Percentiles rank a stretch among this genome's conserved stretches.
Evolutionary conservation across 306 rosid genomes (phyloP).

Genomic region (Prunus mume): DNA sequence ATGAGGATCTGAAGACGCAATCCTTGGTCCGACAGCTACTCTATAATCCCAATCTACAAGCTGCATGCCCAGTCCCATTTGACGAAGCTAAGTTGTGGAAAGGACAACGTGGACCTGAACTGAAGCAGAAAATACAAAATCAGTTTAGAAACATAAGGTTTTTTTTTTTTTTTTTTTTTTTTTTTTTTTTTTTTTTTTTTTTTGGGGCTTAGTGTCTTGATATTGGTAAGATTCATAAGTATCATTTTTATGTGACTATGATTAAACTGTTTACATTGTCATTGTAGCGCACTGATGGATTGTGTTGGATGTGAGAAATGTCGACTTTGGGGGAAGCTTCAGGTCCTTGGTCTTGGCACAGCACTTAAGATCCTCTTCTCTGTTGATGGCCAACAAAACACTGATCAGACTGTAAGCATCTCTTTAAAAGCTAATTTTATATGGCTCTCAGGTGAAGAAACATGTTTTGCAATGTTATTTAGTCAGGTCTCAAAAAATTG

Average conservation of each 20-base stretch:
- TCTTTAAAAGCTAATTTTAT: background rate
- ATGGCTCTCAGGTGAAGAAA: background rate
- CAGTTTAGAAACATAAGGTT: conserved; percentile 97
- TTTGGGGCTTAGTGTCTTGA: background rate
- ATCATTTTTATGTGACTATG: background rate
- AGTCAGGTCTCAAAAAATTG: background rate
- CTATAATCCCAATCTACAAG: conserved; percentile 69
- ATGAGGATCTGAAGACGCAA: conserved; percentile 77
- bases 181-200: conserved; percentile 14
- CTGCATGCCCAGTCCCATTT: conserved; percentile 97
- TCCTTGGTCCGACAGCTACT: conserved; percentile 80
- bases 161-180: background rate
- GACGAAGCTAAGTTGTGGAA: conserved; percentile 98
- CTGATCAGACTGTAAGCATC: conserved; percentile 56
- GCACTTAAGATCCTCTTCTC: conserved; percentile 91
- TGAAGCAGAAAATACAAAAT: conserved; percentile 80
- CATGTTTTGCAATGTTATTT: background rate
- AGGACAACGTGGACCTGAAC: conserved; percentile 94
- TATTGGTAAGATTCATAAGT: background rate
- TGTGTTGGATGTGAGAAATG: conserved; percentile 99
- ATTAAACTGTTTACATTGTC: conserved; percentile 1
- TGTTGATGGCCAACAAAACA: conserved; percentile 52
- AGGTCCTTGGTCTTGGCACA: conserved; percentile 98
- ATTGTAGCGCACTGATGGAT: conserved; percentile 88
- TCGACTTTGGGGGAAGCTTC: conserved; percentile 99